phyloP scores from a whole-genome alignment of 495 filamentous ascomycete genomes.

The Beverwykella pulmonaria region DNA sequence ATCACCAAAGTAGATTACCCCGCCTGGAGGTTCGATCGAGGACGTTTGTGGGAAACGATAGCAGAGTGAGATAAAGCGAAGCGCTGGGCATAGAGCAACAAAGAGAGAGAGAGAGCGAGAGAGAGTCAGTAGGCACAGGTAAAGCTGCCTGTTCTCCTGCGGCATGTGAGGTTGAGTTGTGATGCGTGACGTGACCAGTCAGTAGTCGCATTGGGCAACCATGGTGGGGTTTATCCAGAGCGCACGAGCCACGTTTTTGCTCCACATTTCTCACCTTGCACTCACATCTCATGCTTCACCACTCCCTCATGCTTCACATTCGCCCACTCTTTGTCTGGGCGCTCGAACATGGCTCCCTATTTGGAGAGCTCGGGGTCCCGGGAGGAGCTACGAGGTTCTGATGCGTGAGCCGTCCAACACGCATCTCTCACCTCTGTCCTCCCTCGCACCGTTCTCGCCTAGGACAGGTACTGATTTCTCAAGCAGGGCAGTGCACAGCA shows the following conservation, averaged over 20 bases:
- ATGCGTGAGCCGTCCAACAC: neutral
- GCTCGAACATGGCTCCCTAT: neutral
- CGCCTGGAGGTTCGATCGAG: neutral
- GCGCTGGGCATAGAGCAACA: neutral
- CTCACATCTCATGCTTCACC: no score
- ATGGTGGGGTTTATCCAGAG: neutral
- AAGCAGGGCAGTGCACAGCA: neutral
- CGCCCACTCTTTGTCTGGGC: neutral
- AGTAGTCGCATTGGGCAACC: slow-evolving; percentile 7
- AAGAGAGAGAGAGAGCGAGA: no score
- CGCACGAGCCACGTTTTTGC: no score
- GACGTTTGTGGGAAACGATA: neutral
- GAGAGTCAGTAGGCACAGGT: neutral
- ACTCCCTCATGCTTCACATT: neutral
- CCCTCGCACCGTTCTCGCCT: neutral
- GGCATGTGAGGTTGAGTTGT: neutral
- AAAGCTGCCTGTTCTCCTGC: neutral
- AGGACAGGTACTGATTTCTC: neutral
- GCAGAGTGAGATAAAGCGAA: neutral
- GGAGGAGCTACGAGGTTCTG: neutral
- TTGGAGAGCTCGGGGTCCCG: neutral
- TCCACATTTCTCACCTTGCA: neutral
- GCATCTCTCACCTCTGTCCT: neutral
- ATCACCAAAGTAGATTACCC: neutral
- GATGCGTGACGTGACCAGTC: slow-evolving; percentile 7